Evolutionary conservation across 1,284 basidiomycete species (phyloP).

Genomic region (Gymnopus androsaceus): DNA sequence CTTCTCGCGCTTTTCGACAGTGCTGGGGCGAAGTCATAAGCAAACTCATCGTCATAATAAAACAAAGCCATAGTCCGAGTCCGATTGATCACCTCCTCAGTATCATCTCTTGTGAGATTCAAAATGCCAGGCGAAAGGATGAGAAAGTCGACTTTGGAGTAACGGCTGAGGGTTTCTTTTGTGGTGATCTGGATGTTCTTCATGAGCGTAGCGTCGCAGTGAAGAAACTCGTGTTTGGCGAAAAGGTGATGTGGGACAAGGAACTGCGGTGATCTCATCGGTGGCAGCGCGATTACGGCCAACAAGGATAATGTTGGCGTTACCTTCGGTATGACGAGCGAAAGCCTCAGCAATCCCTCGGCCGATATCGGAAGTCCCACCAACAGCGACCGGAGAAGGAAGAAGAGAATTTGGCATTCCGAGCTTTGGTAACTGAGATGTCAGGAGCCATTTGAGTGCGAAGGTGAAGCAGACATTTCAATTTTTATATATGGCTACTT

Average conservation of each 20-base stretch:
- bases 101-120: constrained; percentile 39
- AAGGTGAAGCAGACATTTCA: no score
- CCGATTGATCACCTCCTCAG: constrained; percentile 48
- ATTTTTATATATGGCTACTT: no score
- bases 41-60: constrained; percentile 39
- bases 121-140: constrained; percentile 29
- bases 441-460: no score
- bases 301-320: constrained; percentile 34
- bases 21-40: constrained; percentile 29
- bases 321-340: constrained; percentile 30
- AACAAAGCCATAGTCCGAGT: constrained; percentile 47
- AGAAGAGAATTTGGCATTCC: constrained; percentile 20
- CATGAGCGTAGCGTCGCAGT: constrained; percentile 34
- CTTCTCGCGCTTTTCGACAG: constrained; percentile 28
- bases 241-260: constrained; percentile 22
- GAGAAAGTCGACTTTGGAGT: constrained; percentile 27
- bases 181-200: constrained; percentile 26
- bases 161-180: constrained; percentile 20
- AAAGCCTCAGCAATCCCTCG: constrained; percentile 33
- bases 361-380: constrained; percentile 42
- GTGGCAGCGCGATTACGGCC: constrained; percentile 36
- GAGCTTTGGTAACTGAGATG: constrained; percentile 3
- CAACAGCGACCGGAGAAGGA: constrained; percentile 34
- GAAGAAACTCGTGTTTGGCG: constrained; percentile 25
- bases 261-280: constrained; percentile 36